Evolutionary conservation across 2,329 filamentous ascomycete genomes (phyloP), one percentile per base, ranked within the genome.

Genomic region (Chrysoporthe austroafricana): DNA sequence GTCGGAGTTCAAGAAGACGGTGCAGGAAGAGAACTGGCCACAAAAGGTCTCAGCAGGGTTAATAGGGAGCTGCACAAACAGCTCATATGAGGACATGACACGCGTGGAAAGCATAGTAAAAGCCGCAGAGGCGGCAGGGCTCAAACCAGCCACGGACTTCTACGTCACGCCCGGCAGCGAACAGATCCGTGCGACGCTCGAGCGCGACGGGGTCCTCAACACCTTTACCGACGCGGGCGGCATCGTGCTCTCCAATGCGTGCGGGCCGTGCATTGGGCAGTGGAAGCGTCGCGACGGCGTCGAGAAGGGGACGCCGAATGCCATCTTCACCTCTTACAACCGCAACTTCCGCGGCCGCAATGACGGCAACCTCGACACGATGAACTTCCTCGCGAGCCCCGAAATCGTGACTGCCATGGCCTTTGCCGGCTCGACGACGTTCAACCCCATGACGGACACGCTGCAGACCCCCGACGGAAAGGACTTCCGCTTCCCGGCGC

Each of bases 21-120:
- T 97, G 32, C 86, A 91, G 79, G 86, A 91, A 73, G 93, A 97
- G 79, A 83, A 91, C 62, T 99, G 96, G 96, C 96, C 96, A 2
- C 88, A 92, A 76, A 93, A 90, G 71, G 91, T 99, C 70, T 96
- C 94, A 14, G 95, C 96, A 36, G 94, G 94, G 63, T 86, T 99
- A 65, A 99, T 99, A 76, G 96, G 96, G 69, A 97, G 94, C 82
- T 99, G 96, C 85, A 99, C 96, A 62, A 99, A 99, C 86, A 97
- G 93, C 79, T 98, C 96, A 2, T 99, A 98, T 79, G 91, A 97
- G 81, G 96, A 99, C 78, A 99, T 99, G 96, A 96, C 94, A 46
- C 91, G 95, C 70, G 93, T 94, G 16, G 95, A 97, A 81, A 89
- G 94, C 76, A 88, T 99, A 66, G 93, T 98, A 68, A 94, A 95